phyloP scores from a whole-genome alignment of 1,284 basidiomycete species.

The Fistulina hepatica region DNA sequence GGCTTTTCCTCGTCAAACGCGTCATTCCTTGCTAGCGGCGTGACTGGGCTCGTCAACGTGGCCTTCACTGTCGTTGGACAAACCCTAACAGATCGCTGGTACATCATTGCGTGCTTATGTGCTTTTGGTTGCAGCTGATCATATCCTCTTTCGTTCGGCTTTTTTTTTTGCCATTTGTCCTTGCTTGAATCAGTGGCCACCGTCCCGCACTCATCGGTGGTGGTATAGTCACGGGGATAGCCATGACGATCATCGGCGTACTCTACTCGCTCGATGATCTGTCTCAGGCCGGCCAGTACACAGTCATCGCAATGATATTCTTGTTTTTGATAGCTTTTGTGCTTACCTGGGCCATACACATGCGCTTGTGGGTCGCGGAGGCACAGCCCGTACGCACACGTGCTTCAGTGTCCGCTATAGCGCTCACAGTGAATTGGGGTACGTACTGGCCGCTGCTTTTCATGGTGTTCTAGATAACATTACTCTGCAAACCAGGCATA shows the following conservation, averaged over 20 bases:
- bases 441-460: too few relatives aligned
- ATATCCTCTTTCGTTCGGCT: not conserved
- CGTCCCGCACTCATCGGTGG: conserved; percentile 34
- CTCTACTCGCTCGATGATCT: conserved; percentile 30
- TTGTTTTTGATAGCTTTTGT: conserved; percentile 30
- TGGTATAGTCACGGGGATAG: conserved; percentile 28
- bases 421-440: not conserved
- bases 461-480: too few relatives aligned
- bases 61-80: conserved; percentile 33
- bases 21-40: conserved; percentile 41
- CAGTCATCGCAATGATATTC: conserved; percentile 39
- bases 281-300: conserved; percentile 27
- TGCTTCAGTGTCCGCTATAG: conserved; percentile 20
- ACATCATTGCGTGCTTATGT: conserved; percentile 18
- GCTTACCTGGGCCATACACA: conserved; percentile 30
- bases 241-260: conserved; percentile 31
- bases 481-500: conserved; percentile 19
- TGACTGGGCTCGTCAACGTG: conserved; percentile 40
- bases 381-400: conserved; percentile 32
- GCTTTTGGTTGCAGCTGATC: not conserved
- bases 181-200: conserved; percentile 21
- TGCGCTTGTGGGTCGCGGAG: conserved; percentile 28
- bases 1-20: conserved; percentile 34
- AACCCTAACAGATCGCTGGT: conserved; percentile 28
- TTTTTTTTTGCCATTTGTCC: too few relatives aligned